Evolutionary conservation across 495 filamentous ascomycete genomes (phyloP).

Genomic region (Hypoxylon subgilvum): DNA sequence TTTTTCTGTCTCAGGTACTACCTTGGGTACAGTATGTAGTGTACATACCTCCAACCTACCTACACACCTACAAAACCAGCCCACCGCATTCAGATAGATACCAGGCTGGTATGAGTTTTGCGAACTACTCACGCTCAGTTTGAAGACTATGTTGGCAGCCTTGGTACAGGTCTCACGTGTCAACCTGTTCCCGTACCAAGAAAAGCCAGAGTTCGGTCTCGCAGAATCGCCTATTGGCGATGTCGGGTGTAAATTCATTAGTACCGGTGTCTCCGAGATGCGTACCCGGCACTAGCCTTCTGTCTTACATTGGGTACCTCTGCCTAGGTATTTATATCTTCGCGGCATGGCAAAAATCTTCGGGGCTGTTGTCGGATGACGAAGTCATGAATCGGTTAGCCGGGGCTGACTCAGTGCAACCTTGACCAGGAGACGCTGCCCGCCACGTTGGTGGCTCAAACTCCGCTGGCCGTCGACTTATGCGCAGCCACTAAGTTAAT

Average conservation of each 20-base stretch:
- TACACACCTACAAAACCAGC: not conserved
- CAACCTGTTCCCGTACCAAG: constrained; percentile 1
- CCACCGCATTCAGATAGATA: not conserved
- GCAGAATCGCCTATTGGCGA: no score
- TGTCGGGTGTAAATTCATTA: not conserved
- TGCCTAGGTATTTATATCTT: constrained; percentile 1
- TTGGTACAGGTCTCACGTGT: not conserved
- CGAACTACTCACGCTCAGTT: no score
- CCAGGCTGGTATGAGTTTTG: no score
- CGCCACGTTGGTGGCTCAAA: constrained; percentile 33
- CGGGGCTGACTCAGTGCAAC: constrained; percentile 39
- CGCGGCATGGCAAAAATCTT: constrained; percentile 12
- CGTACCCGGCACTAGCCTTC: not conserved
- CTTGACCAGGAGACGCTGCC: constrained; percentile 30
- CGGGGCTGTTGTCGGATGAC: constrained; percentile 30
- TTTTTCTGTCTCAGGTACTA: no score
- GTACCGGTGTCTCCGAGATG: constrained; percentile 20
- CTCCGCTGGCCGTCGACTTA: constrained; percentile 28
- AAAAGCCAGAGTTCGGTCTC: constrained; percentile 16
- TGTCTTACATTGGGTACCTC: constrained; percentile 8
- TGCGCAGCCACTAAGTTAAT: constrained; percentile 18
- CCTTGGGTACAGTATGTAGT: no score
- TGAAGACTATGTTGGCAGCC: not conserved
- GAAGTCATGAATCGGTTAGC: constrained; percentile 36
- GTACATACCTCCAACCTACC: not conserved